These are phyloP conservation scores for Naganishia albida DNA, from an alignment of 1,284 basidiomycete species.

Conservation along the genomic window DNA sequence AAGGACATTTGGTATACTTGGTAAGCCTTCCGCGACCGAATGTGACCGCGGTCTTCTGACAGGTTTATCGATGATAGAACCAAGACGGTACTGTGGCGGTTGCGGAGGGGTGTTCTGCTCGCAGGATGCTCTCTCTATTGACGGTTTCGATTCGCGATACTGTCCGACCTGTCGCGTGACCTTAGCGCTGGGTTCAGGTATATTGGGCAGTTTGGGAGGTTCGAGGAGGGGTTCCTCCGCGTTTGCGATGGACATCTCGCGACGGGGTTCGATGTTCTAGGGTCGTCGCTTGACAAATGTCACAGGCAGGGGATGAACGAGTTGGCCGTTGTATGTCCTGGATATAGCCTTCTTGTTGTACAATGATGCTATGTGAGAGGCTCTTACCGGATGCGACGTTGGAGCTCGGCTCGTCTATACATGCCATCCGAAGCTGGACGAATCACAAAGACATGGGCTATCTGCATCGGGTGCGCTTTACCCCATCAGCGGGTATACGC, in stretches of 20 bases:
- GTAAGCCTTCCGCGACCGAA: slow-evolving; percentile 40
- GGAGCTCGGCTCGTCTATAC: no score
- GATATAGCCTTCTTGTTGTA: no score
- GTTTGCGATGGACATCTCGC: slow-evolving; percentile 16
- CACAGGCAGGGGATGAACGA: no score
- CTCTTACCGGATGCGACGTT: no score
- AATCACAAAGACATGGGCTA: no score
- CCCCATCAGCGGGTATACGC: no score
- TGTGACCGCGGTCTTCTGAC: background rate
- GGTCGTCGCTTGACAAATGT: background rate
- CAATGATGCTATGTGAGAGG: no score
- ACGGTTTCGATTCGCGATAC: slow-evolving; percentile 46
- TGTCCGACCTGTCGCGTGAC: slow-evolving; percentile 46
- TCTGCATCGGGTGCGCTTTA: no score
- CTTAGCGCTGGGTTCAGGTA: slow-evolving; percentile 30
- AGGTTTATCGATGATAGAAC: slow-evolving; percentile 40
- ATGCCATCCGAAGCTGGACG: no score
- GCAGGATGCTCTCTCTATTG: slow-evolving; percentile 47
- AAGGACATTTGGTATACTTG: slow-evolving; percentile 48
- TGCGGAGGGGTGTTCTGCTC: slow-evolving; percentile 54
- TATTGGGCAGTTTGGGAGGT: slow-evolving; percentile 27
- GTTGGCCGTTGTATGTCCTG: no score
- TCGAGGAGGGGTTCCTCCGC: slow-evolving; percentile 30
- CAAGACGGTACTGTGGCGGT: slow-evolving; percentile 51
- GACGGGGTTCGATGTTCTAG: slow-evolving; percentile 24